These are phyloP conservation scores for Tricholoma matsutake DNA, from an alignment of 768 basidiomycete species.

Conservation along the genomic window DNA sequence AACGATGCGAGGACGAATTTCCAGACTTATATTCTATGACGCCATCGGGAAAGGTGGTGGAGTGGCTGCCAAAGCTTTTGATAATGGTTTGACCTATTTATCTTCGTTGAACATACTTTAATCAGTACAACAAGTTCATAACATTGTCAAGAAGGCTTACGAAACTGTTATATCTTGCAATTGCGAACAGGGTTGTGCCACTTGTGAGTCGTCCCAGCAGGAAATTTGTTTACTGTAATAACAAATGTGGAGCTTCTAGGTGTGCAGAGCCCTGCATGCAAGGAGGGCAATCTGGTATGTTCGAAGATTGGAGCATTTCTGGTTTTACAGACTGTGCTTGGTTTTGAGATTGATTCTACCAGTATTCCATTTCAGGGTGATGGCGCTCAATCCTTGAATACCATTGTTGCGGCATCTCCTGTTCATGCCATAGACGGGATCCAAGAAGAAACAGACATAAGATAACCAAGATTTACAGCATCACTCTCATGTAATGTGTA, in stretches of 20 bases:
- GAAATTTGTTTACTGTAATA: not conserved
- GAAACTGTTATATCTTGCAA: slow-evolving; percentile 55
- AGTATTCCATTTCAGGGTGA: slow-evolving; percentile 32
- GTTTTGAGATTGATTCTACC: slow-evolving; percentile 35
- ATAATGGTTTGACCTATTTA: slow-evolving; percentile 53
- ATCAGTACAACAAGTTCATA: slow-evolving; percentile 39
- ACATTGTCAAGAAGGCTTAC: slow-evolving; percentile 58
- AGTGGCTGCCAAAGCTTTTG: slow-evolving; percentile 76
- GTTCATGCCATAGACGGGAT: slow-evolving; percentile 45
- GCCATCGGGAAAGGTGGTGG: slow-evolving; percentile 66
- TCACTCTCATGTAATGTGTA: slow-evolving; percentile 7
- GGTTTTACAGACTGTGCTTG: slow-evolving; percentile 60
- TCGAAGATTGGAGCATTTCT: slow-evolving; percentile 76
- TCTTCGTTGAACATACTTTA: not conserved
- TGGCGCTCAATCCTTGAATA: slow-evolving; percentile 36
- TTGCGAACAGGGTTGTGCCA: slow-evolving; percentile 67
- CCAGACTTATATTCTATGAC: slow-evolving; percentile 82
- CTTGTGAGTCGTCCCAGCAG: slow-evolving; percentile 44
- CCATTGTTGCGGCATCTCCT: slow-evolving; percentile 50
- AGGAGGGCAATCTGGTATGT: slow-evolving; percentile 65
- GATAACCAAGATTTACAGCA: slow-evolving; percentile 5
- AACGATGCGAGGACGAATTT: not conserved
- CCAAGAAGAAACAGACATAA: slow-evolving; percentile 37
- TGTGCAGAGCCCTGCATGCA: slow-evolving; percentile 62
- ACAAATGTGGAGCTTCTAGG: slow-evolving; percentile 39